A percentile compares a stretch with the other conserved stretches of the same genome.
phyloP scores from a whole-genome alignment of 2,329 filamentous ascomycete species.

The Metarhizium guizhouense region DNA sequence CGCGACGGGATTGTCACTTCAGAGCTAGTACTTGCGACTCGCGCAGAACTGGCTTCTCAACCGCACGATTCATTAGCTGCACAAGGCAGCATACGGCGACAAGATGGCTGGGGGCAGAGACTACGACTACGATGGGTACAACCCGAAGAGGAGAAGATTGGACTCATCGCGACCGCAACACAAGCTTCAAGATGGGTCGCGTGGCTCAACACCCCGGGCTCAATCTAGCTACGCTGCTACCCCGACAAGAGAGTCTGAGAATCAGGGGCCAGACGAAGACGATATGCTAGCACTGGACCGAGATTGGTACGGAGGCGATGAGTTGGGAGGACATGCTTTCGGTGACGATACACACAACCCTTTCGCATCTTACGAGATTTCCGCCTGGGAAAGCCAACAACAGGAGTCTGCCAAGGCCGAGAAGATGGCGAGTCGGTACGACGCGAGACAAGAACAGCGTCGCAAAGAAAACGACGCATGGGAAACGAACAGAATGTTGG shows the following conservation, averaged over 20 bases:
- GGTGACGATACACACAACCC: conserved; percentile 92
- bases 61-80: not conserved
- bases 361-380: conserved; percentile 68
- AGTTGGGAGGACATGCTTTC: conserved; percentile 71
- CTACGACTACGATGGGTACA: conserved; percentile 28
- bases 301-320: conserved; percentile 88
- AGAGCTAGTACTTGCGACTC: not conserved
- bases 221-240: conserved; percentile 34
- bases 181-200: conserved; percentile 23
- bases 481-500: conserved; percentile 98
- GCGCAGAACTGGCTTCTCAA: not conserved
- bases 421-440: conserved; percentile 65
- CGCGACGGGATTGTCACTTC: conserved; percentile 7
- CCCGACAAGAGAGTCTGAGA: conserved; percentile 29
- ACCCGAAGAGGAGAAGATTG: conserved; percentile 29
- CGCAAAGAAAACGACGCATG: conserved; percentile 94
- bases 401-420: conserved; percentile 71
- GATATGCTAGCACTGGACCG: conserved; percentile 72
- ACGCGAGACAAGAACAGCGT: conserved; percentile 68
- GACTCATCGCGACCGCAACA: conserved; percentile 21
- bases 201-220: conserved; percentile 23
- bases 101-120: conserved; percentile 27
- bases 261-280: conserved; percentile 54
- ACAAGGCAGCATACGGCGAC: not conserved
- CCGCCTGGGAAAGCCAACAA: conserved; percentile 65